Percentiles rank a stretch among this genome's conserved stretches.
Conservation (phyloP, 495 filamentous ascomycete species). For the Penicillium dipodomyicola region DNA sequence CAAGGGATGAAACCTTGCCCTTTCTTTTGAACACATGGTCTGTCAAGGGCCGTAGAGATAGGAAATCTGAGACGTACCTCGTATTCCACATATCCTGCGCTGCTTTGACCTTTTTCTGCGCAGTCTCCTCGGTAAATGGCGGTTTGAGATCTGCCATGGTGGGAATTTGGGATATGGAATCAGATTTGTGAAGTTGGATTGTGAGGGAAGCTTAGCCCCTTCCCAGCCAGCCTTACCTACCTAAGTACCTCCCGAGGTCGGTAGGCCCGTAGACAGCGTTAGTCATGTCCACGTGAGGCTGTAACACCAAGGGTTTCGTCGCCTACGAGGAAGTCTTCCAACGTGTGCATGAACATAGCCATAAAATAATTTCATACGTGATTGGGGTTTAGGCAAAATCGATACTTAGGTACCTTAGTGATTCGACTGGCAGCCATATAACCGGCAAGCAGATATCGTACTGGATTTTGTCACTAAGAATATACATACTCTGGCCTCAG, state of each 20-base stretch:
- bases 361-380: not conserved
- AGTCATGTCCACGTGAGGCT: not conserved
- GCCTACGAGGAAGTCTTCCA: not conserved
- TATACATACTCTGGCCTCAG: not conserved
- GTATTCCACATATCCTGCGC: constrained; percentile 88
- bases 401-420: not conserved
- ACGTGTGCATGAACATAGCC: not conserved
- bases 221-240: not conserved
- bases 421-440: not conserved
- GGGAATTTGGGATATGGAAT: not conserved
- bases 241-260: too few species aligned
- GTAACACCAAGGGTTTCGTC: not conserved
- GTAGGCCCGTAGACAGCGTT: not conserved
- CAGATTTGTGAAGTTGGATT: not conserved
- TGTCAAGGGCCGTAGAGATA: constrained; percentile 2
- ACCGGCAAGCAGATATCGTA: not conserved
- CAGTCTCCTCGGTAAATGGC: constrained; percentile 77
- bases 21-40: constrained; percentile 26
- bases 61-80: constrained; percentile 43
- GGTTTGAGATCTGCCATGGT: constrained; percentile 60
- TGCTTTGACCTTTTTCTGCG: constrained; percentile 76
- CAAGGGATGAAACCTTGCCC: constrained; percentile 33
- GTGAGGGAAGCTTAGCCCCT: not conserved
- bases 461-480: not conserved
- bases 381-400: not conserved